phyloP scores from a whole-genome alignment of 306 rosid species.

The Begonia masoniana region DNA sequence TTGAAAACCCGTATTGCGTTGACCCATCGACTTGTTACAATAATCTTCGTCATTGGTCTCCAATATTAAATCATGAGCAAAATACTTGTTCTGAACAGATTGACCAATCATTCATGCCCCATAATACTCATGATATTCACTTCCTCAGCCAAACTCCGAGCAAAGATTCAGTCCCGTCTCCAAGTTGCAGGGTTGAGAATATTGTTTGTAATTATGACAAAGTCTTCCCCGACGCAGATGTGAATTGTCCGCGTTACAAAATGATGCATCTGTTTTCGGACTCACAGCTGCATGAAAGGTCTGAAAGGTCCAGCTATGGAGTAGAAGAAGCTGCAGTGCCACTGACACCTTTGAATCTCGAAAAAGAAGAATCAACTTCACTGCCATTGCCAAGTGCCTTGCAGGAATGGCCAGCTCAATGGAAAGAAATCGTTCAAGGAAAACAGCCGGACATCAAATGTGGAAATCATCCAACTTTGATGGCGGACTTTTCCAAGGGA shows the following conservation, averaged over 20 bases:
- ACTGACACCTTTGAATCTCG: constrained; percentile 12
- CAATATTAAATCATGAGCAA: constrained; percentile 26
- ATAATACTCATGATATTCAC: constrained; percentile 19
- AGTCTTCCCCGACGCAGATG: constrained; percentile 20
- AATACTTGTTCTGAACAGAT: constrained; percentile 24
- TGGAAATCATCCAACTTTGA: not conserved
- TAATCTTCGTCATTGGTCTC: constrained; percentile 31
- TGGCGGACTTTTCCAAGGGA: too few species aligned
- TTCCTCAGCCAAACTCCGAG: constrained; percentile 32
- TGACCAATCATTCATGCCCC: constrained; percentile 16
- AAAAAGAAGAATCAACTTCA: constrained; percentile 24
- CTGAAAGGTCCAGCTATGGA: constrained; percentile 22
- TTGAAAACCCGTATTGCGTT: constrained; percentile 24
- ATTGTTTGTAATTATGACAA: constrained; percentile 26
- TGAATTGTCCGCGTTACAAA: constrained; percentile 25
- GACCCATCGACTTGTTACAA: constrained; percentile 34
- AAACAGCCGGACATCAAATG: constrained; percentile 13
- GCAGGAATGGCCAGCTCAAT: constrained; percentile 20
- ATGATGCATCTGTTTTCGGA: constrained; percentile 42
- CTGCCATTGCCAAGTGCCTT: constrained; percentile 22
- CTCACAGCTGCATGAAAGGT: constrained; percentile 34
- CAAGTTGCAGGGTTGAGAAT: constrained; percentile 26
- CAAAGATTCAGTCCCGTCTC: constrained; percentile 23
- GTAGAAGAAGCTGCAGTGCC: constrained; percentile 9
- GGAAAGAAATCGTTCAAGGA: constrained; percentile 17